Percentiles rank a stretch among this genome's conserved stretches.
These are phyloP conservation scores for Sordaria brevicollis DNA, from an alignment of 495 filamentous ascomycete genomes.

Conservation along the genomic window DNA sequence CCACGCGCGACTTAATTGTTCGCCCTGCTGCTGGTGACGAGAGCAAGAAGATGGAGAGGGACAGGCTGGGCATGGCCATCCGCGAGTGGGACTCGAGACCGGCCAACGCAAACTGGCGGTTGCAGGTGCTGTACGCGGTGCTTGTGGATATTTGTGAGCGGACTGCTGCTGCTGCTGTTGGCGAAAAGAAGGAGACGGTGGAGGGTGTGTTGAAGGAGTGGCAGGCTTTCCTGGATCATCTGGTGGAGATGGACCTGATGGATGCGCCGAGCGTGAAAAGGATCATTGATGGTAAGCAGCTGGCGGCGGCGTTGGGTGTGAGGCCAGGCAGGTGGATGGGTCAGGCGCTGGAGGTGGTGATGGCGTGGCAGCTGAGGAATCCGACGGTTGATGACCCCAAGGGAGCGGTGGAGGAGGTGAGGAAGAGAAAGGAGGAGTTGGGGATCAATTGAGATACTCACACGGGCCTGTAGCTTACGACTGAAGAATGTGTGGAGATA, in stretches of 20 bases:
- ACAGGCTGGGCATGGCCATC: constrained; percentile 61
- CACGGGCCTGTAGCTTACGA: no score
- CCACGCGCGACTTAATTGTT: constrained; percentile 41
- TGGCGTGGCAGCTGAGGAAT: constrained; percentile 80
- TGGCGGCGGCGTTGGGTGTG: constrained; percentile 49
- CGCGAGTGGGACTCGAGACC: constrained; percentile 56
- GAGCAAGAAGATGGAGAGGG: constrained; percentile 26
- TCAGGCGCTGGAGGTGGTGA: constrained; percentile 55
- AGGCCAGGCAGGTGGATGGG: constrained; percentile 72
- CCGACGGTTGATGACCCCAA: constrained; percentile 51
- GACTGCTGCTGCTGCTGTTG: constrained; percentile 1
- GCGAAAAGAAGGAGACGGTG: constrained; percentile 12
- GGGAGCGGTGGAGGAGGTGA: constrained; percentile 56
- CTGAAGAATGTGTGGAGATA: no score
- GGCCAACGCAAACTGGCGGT: constrained; percentile 49
- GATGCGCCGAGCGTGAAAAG: constrained; percentile 44
- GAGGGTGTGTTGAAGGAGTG: constrained; percentile 36
- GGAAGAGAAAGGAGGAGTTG: constrained; percentile 43
- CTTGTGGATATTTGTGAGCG: constrained; percentile 51
- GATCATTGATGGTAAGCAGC: constrained; percentile 54
- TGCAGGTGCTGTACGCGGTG: constrained; percentile 60
- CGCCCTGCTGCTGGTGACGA: constrained; percentile 17
- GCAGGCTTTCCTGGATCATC: constrained; percentile 44
- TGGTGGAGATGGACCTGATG: constrained; percentile 40
- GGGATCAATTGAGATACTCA: constrained; percentile 27